phyloP scores from a whole-genome alignment of 148 eudicot genomes.

The Silene uniflora region DNA sequence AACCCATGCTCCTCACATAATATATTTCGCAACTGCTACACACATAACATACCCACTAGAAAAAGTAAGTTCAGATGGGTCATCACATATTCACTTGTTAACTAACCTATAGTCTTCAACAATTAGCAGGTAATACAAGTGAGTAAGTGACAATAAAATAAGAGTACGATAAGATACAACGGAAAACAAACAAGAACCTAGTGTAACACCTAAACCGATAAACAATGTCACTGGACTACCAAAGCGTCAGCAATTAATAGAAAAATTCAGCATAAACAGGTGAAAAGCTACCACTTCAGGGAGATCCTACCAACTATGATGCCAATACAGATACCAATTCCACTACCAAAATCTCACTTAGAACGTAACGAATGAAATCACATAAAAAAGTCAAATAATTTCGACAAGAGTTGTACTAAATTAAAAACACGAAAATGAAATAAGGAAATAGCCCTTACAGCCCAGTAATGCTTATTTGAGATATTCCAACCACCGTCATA shows the following conservation, averaged over 20 bases:
- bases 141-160: constrained; percentile 4
- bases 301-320: constrained; percentile 6
- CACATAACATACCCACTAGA: background rate
- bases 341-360: background rate
- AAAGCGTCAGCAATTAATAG: background rate
- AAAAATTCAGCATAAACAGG: background rate
- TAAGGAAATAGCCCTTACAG: constrained; percentile 50
- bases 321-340: constrained; percentile 8
- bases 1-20: background rate
- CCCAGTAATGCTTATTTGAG: constrained; percentile 85
- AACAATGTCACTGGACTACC: background rate
- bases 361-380: background rate
- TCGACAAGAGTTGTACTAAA: no score
- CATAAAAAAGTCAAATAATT: background rate
- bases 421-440: background rate
- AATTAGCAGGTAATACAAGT: background rate
- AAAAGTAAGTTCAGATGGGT: background rate
- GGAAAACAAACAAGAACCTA: constrained; percentile 6
- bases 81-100: constrained; percentile 6
- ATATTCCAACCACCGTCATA: constrained; percentile 94
- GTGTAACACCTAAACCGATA: constrained; percentile 9
- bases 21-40: background rate
- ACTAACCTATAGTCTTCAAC: background rate
- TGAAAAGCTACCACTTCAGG: constrained; percentile 2
- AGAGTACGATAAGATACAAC: constrained; percentile 3